These are phyloP conservation scores for Eucalyptus caleyi DNA, from an alignment of 345 rosid genomes.

Conservation along the genomic window DNA sequence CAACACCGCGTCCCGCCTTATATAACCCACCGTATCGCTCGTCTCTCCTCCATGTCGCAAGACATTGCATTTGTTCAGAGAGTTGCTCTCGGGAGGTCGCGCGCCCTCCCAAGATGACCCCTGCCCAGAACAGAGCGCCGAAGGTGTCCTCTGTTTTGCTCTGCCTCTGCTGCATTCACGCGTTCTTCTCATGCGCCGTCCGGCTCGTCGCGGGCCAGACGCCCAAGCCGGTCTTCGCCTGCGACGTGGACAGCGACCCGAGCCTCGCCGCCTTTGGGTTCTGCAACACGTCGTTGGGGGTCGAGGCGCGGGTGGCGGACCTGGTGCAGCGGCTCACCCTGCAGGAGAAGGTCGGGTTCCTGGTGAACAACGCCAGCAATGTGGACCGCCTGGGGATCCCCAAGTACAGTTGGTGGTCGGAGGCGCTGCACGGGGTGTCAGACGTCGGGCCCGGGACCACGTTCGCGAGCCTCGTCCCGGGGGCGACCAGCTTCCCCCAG, in stretches of 20 bases:
- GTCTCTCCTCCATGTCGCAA: not conserved
- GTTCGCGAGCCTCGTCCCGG: conserved; percentile 55
- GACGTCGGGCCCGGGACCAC: conserved; percentile 58
- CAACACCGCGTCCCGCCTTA: not conserved
- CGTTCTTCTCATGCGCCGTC: not conserved
- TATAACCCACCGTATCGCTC: not conserved
- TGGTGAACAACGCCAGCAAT: conserved; percentile 35
- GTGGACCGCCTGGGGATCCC: conserved; percentile 81
- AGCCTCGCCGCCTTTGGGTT: conserved; percentile 37
- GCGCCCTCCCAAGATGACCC: not conserved
- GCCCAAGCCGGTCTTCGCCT: conserved; percentile 51
- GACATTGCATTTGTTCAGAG: not conserved
- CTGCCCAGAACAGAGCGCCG: conserved; percentile 7
- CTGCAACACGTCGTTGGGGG: conserved; percentile 34
- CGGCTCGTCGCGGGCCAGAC: conserved; percentile 23
- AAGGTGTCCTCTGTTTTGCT: conserved; percentile 20
- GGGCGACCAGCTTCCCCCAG: conserved; percentile 93
- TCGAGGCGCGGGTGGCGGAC: conserved; percentile 51
- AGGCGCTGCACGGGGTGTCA: conserved; percentile 93
- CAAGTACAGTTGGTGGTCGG: conserved; percentile 88
- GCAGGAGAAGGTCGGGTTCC: conserved; percentile 61
- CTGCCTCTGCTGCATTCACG: not conserved
- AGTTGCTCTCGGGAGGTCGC: not conserved
- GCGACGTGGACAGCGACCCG: conserved; percentile 43
- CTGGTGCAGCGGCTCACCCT: conserved; percentile 60